phyloP scores from a whole-genome alignment of 495 filamentous ascomycete species.

The Pseudevernia furfuracea region DNA sequence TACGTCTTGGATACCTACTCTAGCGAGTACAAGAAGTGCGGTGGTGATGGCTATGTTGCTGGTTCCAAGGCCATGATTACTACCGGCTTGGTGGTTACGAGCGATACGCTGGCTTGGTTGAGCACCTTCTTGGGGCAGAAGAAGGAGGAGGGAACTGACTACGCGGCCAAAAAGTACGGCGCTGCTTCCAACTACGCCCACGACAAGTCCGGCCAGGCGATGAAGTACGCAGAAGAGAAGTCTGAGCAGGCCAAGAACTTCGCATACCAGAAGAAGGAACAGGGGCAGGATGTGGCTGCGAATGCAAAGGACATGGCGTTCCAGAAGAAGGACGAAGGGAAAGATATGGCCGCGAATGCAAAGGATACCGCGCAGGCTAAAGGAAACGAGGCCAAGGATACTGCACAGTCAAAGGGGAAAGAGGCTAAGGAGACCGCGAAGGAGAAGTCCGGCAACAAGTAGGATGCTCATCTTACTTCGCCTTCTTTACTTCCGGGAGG shows the following conservation, averaged over 20 bases:
- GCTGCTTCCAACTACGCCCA: conserved; percentile 19
- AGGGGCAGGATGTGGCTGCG: conserved; percentile 28
- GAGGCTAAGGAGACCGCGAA: conserved; percentile 16
- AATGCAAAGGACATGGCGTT: conserved; percentile 7
- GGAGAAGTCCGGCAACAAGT: conserved; percentile 15
- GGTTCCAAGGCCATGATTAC: conserved; percentile 67
- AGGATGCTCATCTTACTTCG: neutral
- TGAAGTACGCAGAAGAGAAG: conserved; percentile 18
- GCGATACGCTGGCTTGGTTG: conserved; percentile 55
- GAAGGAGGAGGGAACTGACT: conserved; percentile 55
- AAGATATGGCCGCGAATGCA: conserved; percentile 11
- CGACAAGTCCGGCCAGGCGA: conserved; percentile 11
- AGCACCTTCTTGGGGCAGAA: conserved; percentile 47
- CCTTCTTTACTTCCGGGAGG: neutral
- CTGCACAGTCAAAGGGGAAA: neutral
- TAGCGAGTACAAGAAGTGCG: conserved; percentile 69
- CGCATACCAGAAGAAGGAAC: conserved; percentile 45
- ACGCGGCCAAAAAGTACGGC: conserved; percentile 46
- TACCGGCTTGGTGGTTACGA: conserved; percentile 62
- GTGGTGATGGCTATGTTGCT: conserved; percentile 57
- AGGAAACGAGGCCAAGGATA: conserved; percentile 9
- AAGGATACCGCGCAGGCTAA: conserved; percentile 12
- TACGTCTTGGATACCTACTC: conserved; percentile 68
- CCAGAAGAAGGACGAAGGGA: conserved; percentile 5
- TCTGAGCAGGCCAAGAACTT: conserved; percentile 19